phyloP scores from a whole-genome alignment of 2,329 filamentous ascomycete species.

The Talaromyces pinophilus region DNA sequence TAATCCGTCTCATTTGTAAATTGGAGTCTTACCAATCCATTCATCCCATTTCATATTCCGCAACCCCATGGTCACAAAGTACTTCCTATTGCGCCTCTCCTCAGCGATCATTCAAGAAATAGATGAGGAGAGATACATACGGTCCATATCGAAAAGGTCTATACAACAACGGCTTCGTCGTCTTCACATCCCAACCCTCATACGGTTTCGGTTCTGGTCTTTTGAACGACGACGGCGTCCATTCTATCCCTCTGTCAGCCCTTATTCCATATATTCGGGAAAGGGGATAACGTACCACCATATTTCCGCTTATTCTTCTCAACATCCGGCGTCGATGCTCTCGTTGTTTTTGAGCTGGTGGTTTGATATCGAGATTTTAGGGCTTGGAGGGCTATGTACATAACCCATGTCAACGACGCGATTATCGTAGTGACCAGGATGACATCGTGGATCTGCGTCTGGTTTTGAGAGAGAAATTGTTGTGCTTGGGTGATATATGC shows the following conservation, averaged over 20 bases:
- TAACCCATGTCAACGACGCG: constrained; percentile 31
- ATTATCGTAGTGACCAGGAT: not conserved
- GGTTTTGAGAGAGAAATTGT: not conserved
- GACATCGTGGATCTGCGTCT: not conserved
- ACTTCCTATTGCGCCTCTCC: constrained; percentile 50
- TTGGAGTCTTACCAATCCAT: constrained; percentile 61
- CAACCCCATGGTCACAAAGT: constrained; percentile 75
- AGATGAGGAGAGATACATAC: constrained; percentile 32
- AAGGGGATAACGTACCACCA: constrained; percentile 45
- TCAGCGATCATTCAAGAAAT: not conserved
- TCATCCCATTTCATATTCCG: constrained; percentile 69
- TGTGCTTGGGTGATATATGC: not conserved
- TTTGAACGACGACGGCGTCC: constrained; percentile 60
- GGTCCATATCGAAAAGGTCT: constrained; percentile 76
- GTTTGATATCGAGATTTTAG: constrained; percentile 27
- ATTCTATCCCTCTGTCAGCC: constrained; percentile 44
- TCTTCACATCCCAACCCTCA: constrained; percentile 66
- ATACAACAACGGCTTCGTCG: constrained; percentile 74
- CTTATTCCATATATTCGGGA: not conserved
- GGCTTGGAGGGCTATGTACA: constrained; percentile 30
- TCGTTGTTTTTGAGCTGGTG: constrained; percentile 8
- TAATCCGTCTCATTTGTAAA: not conserved
- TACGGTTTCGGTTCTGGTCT: constrained; percentile 63
- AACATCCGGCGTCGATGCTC: constrained; percentile 43
- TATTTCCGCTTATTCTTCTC: constrained; percentile 48